Conservation (phyloP, 148 eudicot species). For the Arbutus unedo region DNA sequence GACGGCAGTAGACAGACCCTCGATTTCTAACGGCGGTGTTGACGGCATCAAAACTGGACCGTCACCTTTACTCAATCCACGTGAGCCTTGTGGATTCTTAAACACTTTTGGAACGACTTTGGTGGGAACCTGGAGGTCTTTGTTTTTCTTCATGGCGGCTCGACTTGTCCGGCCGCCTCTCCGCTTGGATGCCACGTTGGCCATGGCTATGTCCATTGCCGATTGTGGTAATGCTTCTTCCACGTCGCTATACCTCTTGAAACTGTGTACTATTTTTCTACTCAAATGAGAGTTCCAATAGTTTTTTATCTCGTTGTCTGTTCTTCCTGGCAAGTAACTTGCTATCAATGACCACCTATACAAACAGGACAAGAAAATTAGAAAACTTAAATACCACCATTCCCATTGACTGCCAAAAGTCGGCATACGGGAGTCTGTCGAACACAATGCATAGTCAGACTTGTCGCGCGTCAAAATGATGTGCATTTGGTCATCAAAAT, state of each 20-base stretch:
- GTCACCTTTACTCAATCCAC: not conserved
- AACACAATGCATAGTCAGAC: too few species aligned
- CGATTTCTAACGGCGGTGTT: constrained; percentile 17
- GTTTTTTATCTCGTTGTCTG: constrained; percentile 91
- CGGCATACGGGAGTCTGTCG: too few species aligned
- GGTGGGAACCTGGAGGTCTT: not conserved
- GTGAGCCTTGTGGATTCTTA: not conserved
- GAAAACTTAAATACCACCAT: too few species aligned
- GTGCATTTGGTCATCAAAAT: too few species aligned
- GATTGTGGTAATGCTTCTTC: not conserved
- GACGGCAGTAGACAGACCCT: constrained; percentile 2
- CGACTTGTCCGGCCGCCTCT: constrained; percentile 47
- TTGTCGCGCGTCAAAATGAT: too few species aligned
- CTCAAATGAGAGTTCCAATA: constrained; percentile 94
- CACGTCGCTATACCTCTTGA: constrained; percentile 22
- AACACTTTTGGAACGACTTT: not conserved
- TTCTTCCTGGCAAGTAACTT: constrained; percentile 72
- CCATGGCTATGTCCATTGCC: not conserved
- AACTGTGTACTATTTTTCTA: constrained; percentile 40
- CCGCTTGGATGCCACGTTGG: constrained; percentile 26
- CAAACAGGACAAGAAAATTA: not conserved
- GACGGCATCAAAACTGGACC: constrained; percentile 11
- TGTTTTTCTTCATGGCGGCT: constrained; percentile 50
- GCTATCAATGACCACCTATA: constrained; percentile 89
- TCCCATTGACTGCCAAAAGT: too few species aligned